Conservation (phyloP, 1,284 basidiomycete species). For the Tetrapyrgos nigripes region DNA sequence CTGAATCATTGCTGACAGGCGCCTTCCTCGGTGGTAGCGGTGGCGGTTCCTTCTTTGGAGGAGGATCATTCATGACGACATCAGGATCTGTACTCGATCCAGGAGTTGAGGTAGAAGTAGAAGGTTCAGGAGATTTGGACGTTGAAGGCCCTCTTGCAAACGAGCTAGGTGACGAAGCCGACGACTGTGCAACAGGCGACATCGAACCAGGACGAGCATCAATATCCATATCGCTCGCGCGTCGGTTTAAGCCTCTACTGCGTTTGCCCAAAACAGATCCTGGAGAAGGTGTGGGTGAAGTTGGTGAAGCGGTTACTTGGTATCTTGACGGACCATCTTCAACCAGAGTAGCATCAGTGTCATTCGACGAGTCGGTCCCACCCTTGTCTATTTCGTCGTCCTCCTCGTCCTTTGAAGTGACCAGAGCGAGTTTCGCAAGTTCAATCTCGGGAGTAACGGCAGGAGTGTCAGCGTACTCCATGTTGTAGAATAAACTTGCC, state of each 20-base stretch:
- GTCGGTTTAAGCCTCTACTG: slow-evolving; percentile 51
- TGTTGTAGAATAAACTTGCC: slow-evolving; percentile 78
- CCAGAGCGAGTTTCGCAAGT: slow-evolving; percentile 90
- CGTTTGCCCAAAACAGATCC: slow-evolving; percentile 80
- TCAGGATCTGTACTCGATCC: slow-evolving; percentile 49
- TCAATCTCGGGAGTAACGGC: slow-evolving; percentile 87
- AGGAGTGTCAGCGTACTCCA: slow-evolving; percentile 70
- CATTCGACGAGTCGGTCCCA: slow-evolving; percentile 81
- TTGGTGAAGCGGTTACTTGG: not conserved
- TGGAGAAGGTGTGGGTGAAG: slow-evolving; percentile 43
- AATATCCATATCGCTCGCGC: slow-evolving; percentile 49
- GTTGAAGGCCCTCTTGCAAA: slow-evolving; percentile 33
- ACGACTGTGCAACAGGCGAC: slow-evolving; percentile 45
- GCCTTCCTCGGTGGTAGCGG: slow-evolving; percentile 68
- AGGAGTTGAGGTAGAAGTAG: slow-evolving; percentile 22
- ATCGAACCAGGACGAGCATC: slow-evolving; percentile 49
- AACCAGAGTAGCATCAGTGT: slow-evolving; percentile 84
- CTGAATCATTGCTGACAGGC: slow-evolving; percentile 60
- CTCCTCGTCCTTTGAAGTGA: slow-evolving; percentile 87
- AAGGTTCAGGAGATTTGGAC: slow-evolving; percentile 34
- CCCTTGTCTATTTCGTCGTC: slow-evolving; percentile 78
- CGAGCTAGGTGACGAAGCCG: slow-evolving; percentile 53
- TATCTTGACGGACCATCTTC: slow-evolving; percentile 63
- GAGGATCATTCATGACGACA: slow-evolving; percentile 35
- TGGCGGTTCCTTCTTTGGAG: slow-evolving; percentile 49